Conservation (phyloP, 202 grass and related monocot species). For the Panicum virgatum region DNA sequence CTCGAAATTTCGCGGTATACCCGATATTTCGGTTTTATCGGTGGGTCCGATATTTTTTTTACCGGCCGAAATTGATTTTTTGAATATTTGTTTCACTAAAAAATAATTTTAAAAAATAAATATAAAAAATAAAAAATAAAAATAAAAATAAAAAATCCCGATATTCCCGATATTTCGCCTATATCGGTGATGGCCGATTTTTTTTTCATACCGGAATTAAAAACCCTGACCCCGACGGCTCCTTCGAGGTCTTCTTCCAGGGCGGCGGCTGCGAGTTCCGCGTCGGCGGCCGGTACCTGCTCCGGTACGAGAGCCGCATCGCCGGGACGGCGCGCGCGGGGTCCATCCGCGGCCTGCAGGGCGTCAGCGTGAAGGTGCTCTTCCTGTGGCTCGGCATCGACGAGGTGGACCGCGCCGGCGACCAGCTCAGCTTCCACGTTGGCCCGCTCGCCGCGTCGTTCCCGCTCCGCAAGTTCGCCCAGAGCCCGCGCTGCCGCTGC, state of each 20-base stretch:
- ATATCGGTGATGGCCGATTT: too few species aligned
- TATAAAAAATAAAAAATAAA: too few species aligned
- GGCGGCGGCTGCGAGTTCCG: slow-evolving; percentile 47
- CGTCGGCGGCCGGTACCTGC: slow-evolving; percentile 35
- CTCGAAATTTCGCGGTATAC: too few species aligned
- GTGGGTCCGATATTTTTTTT: too few species aligned
- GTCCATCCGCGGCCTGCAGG: slow-evolving; percentile 27
- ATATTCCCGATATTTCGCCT: too few species aligned
- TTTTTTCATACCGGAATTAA: too few species aligned
- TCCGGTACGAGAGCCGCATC: slow-evolving; percentile 42
- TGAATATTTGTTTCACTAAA: too few species aligned
- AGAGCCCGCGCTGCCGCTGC: slow-evolving; percentile 40
- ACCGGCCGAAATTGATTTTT: too few species aligned
- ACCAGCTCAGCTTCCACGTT: slow-evolving; percentile 50
- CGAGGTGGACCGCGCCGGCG: slow-evolving; percentile 42
- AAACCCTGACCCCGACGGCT: too few species aligned
- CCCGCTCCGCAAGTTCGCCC: slow-evolving; percentile 42
- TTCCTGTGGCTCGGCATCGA: slow-evolving; percentile 57
- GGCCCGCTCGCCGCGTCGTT: slow-evolving; percentile 51
- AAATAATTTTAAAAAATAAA: too few species aligned
- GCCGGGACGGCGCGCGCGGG: slow-evolving; percentile 30
- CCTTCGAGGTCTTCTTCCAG: slow-evolving; percentile 54
- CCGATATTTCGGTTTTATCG: too few species aligned
- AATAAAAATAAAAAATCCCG: too few species aligned
- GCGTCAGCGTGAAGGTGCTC: slow-evolving; percentile 52